These are phyloP conservation scores for Coffea humblotiana DNA, from an alignment of 305 asterid species.

Conservation along the genomic window DNA sequence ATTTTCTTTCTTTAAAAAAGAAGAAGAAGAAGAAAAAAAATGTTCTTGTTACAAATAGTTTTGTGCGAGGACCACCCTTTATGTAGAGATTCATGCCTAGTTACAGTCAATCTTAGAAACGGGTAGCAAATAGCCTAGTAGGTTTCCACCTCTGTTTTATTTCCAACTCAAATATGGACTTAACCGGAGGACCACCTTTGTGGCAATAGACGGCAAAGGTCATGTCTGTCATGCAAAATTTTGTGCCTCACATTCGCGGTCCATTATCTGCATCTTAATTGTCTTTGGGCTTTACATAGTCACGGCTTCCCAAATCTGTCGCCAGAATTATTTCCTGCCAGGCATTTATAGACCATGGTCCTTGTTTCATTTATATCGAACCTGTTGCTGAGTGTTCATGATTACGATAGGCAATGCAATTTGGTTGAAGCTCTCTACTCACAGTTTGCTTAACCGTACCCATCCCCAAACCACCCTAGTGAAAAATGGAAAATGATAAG, in stretches of 20 bases:
- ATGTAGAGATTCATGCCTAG: no score
- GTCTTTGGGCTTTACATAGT: neutral
- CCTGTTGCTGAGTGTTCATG: neutral
- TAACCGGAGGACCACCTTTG: neutral
- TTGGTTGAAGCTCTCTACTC: neutral
- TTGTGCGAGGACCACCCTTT: no score
- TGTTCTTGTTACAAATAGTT: no score
- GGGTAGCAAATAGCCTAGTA: no score
- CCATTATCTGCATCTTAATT: neutral
- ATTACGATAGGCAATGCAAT: neutral
- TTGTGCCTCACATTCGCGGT: neutral
- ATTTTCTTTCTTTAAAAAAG: no score
- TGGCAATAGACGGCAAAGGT: neutral
- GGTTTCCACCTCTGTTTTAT: no score
- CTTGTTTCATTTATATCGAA: neutral
- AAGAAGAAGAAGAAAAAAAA: no score
- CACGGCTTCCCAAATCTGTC: neutral
- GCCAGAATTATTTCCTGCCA: neutral
- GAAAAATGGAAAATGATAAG: neutral
- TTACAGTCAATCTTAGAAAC: no score
- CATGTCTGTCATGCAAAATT: no score
- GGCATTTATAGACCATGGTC: neutral
- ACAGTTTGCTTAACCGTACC: neutral
- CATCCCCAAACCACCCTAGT: no score
- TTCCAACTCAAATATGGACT: neutral